phyloP scores from a whole-genome alignment of 2,329 filamentous ascomycete species.

The Verticillium nubilum region DNA sequence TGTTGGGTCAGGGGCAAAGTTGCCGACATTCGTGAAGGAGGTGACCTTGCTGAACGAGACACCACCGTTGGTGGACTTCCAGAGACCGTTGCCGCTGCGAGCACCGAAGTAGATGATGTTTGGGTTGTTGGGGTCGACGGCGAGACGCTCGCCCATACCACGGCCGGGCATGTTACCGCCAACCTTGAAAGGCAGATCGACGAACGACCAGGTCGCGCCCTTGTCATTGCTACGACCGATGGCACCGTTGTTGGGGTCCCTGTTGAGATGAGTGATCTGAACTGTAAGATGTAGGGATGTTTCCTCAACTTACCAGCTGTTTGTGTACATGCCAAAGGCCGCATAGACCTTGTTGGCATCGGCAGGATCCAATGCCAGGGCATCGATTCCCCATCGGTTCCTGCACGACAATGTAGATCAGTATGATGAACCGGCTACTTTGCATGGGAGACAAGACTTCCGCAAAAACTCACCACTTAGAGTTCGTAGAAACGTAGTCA shows the following conservation, averaged over 20 bases:
- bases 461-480: constrained; percentile 32
- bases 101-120: constrained; percentile 54
- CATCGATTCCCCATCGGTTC: constrained; percentile 53
- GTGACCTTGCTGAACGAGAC: constrained; percentile 43
- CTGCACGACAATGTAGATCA: constrained; percentile 19
- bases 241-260: constrained; percentile 48
- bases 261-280: constrained; percentile 1
- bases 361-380: constrained; percentile 49
- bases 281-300: not conserved
- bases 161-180: constrained; percentile 59
- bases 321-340: constrained; percentile 55
- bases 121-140: constrained; percentile 51
- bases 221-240: constrained; percentile 50
- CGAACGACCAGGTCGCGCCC: constrained; percentile 45
- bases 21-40: constrained; percentile 48
- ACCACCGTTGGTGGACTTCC: constrained; percentile 53
- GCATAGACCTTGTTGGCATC: constrained; percentile 46
- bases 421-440: not conserved
- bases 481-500: constrained; percentile 36
- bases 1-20: constrained; percentile 37
- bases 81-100: constrained; percentile 52
- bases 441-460: not conserved
- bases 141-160: constrained; percentile 53
- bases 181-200: constrained; percentile 51
- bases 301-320: constrained; percentile 35